These are phyloP conservation scores for Physocladia obscura DNA, from an alignment of 192 early-diverging fungal species.

Conservation along the genomic window DNA sequence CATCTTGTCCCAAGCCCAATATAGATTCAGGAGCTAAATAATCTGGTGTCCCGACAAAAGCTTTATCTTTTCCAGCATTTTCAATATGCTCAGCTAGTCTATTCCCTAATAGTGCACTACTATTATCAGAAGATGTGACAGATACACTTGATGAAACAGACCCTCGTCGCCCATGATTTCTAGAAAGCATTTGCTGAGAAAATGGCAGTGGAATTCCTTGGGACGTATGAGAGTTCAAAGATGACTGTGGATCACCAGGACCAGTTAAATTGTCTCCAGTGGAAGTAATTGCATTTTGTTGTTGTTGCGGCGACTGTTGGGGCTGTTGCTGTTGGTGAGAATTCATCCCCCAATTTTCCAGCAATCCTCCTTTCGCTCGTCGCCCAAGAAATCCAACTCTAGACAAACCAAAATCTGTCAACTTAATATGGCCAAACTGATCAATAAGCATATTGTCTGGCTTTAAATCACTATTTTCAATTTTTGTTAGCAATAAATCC, in stretches of 20 bases:
- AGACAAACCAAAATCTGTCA: constrained; percentile 87
- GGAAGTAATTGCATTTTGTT: not conserved
- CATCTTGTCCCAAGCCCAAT: constrained; percentile 77
- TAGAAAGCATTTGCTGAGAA: constrained; percentile 5
- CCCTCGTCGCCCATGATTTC: constrained; percentile 35
- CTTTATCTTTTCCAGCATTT: constrained; percentile 45
- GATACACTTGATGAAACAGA: constrained; percentile 39
- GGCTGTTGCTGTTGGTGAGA: not conserved
- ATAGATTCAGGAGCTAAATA: constrained; percentile 87
- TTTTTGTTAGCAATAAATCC: not conserved
- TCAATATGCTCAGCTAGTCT: constrained; percentile 50
- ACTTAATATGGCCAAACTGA: constrained; percentile 77
- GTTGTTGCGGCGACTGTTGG: too few relatives aligned
- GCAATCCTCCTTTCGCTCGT: constrained; percentile 53
- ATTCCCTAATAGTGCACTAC: constrained; percentile 31
- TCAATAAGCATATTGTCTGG: constrained; percentile 86
- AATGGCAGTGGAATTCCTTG: constrained; percentile 18
- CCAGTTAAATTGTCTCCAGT: not conserved
- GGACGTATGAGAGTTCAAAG: not conserved
- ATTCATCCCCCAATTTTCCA: constrained; percentile 27
- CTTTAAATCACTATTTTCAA: constrained; percentile 67
- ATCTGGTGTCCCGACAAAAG: constrained; percentile 84
- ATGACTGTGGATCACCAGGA: not conserved
- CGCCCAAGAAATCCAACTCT: constrained; percentile 80
- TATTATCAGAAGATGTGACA: constrained; percentile 22